These are phyloP conservation scores for Tripterygium wilfordii DNA, from an alignment of 177 flowering plant species.

Conservation along the genomic window DNA sequence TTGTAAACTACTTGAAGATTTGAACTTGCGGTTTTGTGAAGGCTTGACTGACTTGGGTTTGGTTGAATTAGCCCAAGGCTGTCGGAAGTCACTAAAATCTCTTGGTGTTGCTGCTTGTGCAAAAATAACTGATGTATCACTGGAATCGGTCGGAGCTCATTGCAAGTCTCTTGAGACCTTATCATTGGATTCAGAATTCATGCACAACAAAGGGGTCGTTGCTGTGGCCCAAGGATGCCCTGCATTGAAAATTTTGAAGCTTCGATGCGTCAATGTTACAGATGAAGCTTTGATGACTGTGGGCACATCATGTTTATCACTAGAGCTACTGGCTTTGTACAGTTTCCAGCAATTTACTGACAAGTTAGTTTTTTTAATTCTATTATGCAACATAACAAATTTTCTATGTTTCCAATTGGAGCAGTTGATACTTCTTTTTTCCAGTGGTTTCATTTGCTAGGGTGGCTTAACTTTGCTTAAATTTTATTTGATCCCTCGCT, in stretches of 20 bases:
- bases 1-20: conserved; percentile 74
- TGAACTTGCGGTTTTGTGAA: conserved; percentile 90
- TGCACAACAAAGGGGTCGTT: conserved; percentile 63
- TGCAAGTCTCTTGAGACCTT: conserved; percentile 62
- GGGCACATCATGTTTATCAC: conserved; percentile 45
- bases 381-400: no score
- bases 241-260: conserved; percentile 58
- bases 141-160: conserved; percentile 74
- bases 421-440: no score
- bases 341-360: conserved; percentile 91
- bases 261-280: conserved; percentile 78
- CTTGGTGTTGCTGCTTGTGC: conserved; percentile 84
- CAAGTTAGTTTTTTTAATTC: conserved; percentile 38
- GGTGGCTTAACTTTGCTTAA: no score
- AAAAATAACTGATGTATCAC: conserved; percentile 66
- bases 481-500: no score
- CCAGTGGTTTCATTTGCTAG: no score
- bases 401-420: no score
- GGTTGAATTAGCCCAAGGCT: conserved; percentile 53
- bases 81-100: conserved; percentile 63
- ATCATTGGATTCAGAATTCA: conserved; percentile 73
- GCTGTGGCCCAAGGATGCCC: conserved; percentile 74
- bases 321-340: conserved; percentile 71
- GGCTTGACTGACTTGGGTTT: conserved; percentile 75
- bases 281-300: conserved; percentile 75